These are phyloP conservation scores for Skeletonema potamos DNA, from an alignment of 108 stramenopile genomes.

Conservation along the genomic window DNA sequence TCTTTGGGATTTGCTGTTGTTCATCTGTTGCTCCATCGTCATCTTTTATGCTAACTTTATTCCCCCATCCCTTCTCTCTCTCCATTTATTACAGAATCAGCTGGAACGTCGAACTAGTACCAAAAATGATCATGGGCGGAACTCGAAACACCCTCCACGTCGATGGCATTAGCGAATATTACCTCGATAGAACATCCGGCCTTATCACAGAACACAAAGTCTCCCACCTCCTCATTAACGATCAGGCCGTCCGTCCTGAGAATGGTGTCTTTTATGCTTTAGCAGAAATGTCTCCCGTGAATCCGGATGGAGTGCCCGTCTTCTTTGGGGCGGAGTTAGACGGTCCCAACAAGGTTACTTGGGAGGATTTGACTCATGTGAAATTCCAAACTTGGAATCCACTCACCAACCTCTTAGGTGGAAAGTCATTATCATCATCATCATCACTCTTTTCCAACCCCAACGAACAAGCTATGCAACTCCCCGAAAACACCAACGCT, in stretches of 20 bases:
- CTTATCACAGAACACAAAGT: conserved; percentile 76
- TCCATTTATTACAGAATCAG: conserved; percentile 39
- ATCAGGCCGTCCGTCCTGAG: conserved; percentile 56
- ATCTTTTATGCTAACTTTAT: not conserved
- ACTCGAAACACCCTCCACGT: conserved; percentile 64
- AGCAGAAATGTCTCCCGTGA: conserved; percentile 27
- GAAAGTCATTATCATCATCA: conserved; percentile 4
- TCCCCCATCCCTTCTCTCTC: not conserved
- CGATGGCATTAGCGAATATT: conserved; percentile 82
- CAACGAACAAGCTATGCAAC: conserved; percentile 9
- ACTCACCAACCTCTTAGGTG: not conserved
- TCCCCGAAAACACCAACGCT: not conserved
- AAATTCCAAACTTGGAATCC: conserved; percentile 35
- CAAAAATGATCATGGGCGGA: conserved; percentile 71
- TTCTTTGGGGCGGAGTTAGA: not conserved
- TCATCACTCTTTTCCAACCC: conserved; percentile 36
- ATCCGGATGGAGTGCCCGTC: conserved; percentile 39
- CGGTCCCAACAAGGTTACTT: not conserved
- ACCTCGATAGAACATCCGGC: conserved; percentile 60
- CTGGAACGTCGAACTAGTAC: conserved; percentile 83
- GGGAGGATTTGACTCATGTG: conserved; percentile 5
- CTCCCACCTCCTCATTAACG: conserved; percentile 73
- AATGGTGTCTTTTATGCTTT: conserved; percentile 71
- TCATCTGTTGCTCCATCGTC: not conserved
- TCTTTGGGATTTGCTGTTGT: not conserved